A percentile compares a stretch with the other conserved stretches of the same genome.
Evolutionary conservation across 148 eudicot genomes (phyloP).

Genomic region (Oxyria digyna): DNA sequence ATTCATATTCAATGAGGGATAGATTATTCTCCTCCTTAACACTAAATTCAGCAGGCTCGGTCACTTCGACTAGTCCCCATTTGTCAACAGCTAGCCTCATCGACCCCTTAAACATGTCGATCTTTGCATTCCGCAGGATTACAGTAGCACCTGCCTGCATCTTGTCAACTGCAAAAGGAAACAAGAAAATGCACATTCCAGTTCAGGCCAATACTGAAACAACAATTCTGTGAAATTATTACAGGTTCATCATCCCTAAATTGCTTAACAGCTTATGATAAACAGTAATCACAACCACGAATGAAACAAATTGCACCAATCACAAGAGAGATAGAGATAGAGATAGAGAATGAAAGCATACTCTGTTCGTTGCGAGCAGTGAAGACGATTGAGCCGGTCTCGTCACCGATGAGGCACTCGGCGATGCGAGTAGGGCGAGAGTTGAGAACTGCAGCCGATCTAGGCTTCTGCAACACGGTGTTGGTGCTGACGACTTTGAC

Average conservation of each 20-base stretch:
- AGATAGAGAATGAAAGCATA: slow-evolving; percentile 5
- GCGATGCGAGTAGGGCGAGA: slow-evolving; percentile 29
- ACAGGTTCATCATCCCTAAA: neutral
- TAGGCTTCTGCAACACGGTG: slow-evolving; percentile 20
- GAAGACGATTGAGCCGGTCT: slow-evolving; percentile 37
- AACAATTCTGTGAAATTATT: neutral
- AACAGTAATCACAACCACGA: neutral
- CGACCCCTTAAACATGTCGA: slow-evolving; percentile 8
- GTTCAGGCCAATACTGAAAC: neutral
- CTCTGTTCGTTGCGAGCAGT: slow-evolving; percentile 54
- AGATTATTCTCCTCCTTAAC: slow-evolving; percentile 11
- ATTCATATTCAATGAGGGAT: slow-evolving; percentile 7
- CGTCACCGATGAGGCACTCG: slow-evolving; percentile 42
- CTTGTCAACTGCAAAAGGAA: neutral
- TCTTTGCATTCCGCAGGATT: slow-evolving; percentile 9
- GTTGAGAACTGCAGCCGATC: slow-evolving; percentile 14
- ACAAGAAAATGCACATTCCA: neutral
- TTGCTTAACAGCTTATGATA: neutral
- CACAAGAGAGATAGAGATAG: neutral
- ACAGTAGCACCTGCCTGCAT: slow-evolving; percentile 12
- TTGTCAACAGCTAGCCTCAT: slow-evolving; percentile 12
- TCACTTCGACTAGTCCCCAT: slow-evolving; percentile 9
- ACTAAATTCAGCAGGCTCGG: slow-evolving; percentile 6
- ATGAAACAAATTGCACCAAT: neutral
- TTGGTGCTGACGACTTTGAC: slow-evolving; percentile 27